These are phyloP conservation scores for Termitomyces sp. DNA, from an alignment of 768 basidiomycete genomes.

Conservation along the genomic window DNA sequence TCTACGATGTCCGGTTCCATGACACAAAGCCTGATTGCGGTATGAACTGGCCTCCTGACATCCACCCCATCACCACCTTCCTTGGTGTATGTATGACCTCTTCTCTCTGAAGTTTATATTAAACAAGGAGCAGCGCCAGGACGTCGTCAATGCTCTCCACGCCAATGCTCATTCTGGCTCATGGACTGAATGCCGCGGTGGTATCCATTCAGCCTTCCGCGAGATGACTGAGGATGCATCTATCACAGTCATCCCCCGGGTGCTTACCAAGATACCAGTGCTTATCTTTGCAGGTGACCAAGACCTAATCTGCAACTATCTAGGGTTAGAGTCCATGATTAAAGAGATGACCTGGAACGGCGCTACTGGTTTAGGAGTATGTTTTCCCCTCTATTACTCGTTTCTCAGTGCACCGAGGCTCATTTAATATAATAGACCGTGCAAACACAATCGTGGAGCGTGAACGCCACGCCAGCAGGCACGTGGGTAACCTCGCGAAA, in stretches of 20 bases:
- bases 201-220: conserved; percentile 59
- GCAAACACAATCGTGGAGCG: conserved; percentile 66
- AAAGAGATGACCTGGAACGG: conserved; percentile 84
- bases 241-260: conserved; percentile 67
- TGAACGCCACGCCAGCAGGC: conserved; percentile 73
- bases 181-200: conserved; percentile 83
- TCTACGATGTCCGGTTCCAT: conserved; percentile 91
- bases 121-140: conserved; percentile 49
- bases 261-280: conserved; percentile 79
- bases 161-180: conserved; percentile 67
- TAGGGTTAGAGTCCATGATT: conserved; percentile 85
- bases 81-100: conserved; percentile 58
- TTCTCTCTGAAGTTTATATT: not conserved
- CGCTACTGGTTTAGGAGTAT: conserved; percentile 73
- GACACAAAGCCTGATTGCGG: conserved; percentile 87
- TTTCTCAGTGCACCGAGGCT: not conserved
- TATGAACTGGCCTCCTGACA: conserved; percentile 96
- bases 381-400: conserved; percentile 20
- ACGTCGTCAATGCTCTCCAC: conserved; percentile 82
- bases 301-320: conserved; percentile 94
- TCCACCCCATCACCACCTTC: conserved; percentile 67
- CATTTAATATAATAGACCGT: conserved; percentile 38
- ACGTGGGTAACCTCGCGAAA: conserved; percentile 90
- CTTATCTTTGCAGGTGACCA: conserved; percentile 93
- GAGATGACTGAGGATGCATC: conserved; percentile 56